Evolutionary conservation across 345 rosid genomes (phyloP).

Genomic region (Eucalyptus pumila): DNA sequence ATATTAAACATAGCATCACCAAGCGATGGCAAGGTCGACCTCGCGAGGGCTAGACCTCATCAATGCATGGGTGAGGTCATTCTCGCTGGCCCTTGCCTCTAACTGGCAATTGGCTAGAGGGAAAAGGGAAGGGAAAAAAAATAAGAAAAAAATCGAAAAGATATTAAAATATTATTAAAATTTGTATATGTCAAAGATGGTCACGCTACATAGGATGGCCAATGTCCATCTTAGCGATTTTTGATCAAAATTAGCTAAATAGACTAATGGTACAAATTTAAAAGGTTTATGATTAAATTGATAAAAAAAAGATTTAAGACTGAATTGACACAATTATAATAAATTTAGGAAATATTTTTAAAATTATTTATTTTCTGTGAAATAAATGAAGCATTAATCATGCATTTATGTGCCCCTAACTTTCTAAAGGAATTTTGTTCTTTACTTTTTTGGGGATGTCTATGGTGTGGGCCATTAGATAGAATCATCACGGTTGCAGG

Average conservation of each 20-base stretch:
- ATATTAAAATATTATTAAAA: no score
- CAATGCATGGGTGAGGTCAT: neutral
- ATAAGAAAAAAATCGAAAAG: fast-evolving
- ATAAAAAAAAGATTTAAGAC: fast-evolving
- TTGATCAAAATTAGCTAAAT: neutral
- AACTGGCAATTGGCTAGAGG: neutral
- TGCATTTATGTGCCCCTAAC: neutral
- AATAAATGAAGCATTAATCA: neutral
- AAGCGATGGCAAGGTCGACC: neutral
- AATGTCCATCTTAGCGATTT: fast-evolving
- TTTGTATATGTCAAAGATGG: fast-evolving
- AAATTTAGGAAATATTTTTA: neutral
- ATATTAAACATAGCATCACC: no score
- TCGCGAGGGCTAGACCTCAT: neutral
- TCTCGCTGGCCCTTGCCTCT: fast-evolving
- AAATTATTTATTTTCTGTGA: neutral
- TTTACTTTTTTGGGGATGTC: neutral
- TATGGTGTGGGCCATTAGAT: neutral
- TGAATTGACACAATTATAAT: no score
- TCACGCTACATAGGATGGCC: fast-evolving
- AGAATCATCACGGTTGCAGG: neutral
- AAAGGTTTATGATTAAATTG: fast-evolving
- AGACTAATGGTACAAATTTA: no score
- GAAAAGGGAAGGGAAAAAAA: neutral
- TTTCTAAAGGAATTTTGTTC: neutral